phyloP scores from a whole-genome alignment of 2,329 filamentous ascomycete genomes.

The Aspergillus felis region DNA sequence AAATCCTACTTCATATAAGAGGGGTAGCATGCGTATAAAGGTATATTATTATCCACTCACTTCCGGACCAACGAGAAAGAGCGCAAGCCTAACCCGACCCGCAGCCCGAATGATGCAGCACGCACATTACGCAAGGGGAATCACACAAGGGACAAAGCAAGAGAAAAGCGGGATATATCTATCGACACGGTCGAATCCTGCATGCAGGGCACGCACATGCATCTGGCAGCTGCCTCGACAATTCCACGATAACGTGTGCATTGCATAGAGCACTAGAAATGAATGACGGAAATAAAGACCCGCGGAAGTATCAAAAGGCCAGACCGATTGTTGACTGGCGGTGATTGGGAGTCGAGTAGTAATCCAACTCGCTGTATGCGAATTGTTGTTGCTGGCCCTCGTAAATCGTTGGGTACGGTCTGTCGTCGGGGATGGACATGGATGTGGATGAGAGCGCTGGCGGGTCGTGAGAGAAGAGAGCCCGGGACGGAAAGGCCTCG shows the following conservation, averaged over 20 bases:
- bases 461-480: neutral
- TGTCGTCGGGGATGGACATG: neutral
- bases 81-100: neutral
- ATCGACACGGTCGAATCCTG: neutral
- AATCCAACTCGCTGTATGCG: conserved; percentile 6
- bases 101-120: neutral
- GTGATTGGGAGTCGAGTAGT: conserved; percentile 13
- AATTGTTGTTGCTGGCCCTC: conserved; percentile 20
- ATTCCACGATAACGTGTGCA: neutral
- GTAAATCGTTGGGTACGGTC: conserved; percentile 22
- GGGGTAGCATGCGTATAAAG: neutral
- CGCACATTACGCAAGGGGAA: neutral
- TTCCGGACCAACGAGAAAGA: neutral
- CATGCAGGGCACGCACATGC: neutral
- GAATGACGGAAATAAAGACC: neutral
- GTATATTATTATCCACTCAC: neutral
- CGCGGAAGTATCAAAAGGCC: conserved; percentile 22
- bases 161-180: neutral
- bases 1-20: neutral
- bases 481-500: neutral
- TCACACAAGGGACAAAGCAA: neutral
- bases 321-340: conserved; percentile 27
- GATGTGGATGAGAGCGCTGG: too few species aligned
- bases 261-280: neutral
- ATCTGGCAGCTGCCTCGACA: neutral